Percentiles rank a stretch among this genome's conserved stretches.
phyloP scores from a whole-genome alignment of 257 asterid species.

The Przewalskia tangutica region DNA sequence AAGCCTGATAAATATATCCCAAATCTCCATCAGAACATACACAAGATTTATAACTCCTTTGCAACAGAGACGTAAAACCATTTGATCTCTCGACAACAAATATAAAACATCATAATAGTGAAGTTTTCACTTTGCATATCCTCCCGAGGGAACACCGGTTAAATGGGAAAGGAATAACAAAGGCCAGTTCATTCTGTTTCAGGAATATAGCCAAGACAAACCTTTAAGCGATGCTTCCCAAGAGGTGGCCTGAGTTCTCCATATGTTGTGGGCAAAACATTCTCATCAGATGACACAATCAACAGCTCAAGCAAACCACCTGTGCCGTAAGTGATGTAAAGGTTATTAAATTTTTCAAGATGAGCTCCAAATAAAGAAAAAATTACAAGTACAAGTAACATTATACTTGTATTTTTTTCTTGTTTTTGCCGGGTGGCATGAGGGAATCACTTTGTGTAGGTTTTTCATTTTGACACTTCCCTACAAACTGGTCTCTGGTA shows the following conservation, averaged over 20 bases:
- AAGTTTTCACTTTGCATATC: not conserved
- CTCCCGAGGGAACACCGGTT: not conserved
- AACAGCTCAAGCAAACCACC: conserved; percentile 73
- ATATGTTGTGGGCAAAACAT: conserved; percentile 62
- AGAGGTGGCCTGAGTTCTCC: conserved; percentile 98
- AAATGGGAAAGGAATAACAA: not conserved
- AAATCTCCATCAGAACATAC: not conserved
- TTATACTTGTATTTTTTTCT: not conserved
- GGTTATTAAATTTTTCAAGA: not conserved
- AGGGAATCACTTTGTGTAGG: not conserved
- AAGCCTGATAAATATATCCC: not conserved
- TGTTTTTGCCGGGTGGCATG: not conserved
- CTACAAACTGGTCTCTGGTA: not conserved
- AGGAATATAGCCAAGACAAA: conserved; percentile 9
- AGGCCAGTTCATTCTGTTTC: not conserved
- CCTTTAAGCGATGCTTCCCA: conserved; percentile 94
- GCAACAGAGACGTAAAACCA: not conserved
- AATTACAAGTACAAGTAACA: not conserved
- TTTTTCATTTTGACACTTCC: not conserved
- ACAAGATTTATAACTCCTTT: not conserved
- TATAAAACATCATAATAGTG: not conserved
- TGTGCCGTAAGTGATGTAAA: conserved; percentile 23
- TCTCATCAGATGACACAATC: conserved; percentile 69
- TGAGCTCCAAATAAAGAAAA: not conserved
- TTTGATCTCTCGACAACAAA: not conserved